Base-by-base conservation (phyloP, 371 early-diverging fungal genomes). In the Actinomortierella ambigua region DNA sequence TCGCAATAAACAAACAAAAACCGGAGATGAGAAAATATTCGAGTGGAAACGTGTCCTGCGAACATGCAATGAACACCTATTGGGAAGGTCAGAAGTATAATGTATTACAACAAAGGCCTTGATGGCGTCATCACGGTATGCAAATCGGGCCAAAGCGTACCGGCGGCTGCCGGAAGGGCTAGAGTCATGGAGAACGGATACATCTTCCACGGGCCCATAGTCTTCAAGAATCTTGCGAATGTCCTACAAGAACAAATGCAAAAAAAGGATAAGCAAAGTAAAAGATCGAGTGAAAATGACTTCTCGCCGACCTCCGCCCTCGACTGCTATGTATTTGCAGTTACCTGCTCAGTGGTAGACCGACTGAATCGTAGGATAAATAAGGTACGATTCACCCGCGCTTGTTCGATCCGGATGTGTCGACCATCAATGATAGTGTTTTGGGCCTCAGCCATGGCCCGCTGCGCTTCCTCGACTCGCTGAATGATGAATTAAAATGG, bases 71-170 rank as follows among this genome's bases (percentile, higher is more conserved):
- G 18, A 49, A 1, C 24, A 5, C 7, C 15, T 23, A 24, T 17
- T 5, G 2, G n/a, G 23, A 23, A 2, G 42, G 14, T 50, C 27
- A 50, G 28, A 17, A 17, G 18, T 22, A 4, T 24, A 4, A 2
- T 40, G 29, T 24, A 57, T 43, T 81, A 89, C 90, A 79, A 85
- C 44, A 63, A 78, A 92, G 2, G 93, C 91, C 22, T 80, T 77
- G 57, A 93, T 89, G 23, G 95, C 95, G 69, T 95, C 95, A 55
- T 93, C 92, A 1, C 93, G 80, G 57, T 85, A 93, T 13, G 82
- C 69, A 49, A 81, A 95, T 65, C 91, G 90, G 41, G 92, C 85
- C 73, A 90, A 90, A 0, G 85, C 89, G 47, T 83, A 87, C 3
- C 88, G 81, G 24, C 78, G 83, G 55, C 53, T 65, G 29, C 65